A percentile compares a stretch with the other conserved stretches of the same genome.
phyloP scores from a whole-genome alignment of 2,329 filamentous ascomycete species.

The Cercospora sp. region DNA sequence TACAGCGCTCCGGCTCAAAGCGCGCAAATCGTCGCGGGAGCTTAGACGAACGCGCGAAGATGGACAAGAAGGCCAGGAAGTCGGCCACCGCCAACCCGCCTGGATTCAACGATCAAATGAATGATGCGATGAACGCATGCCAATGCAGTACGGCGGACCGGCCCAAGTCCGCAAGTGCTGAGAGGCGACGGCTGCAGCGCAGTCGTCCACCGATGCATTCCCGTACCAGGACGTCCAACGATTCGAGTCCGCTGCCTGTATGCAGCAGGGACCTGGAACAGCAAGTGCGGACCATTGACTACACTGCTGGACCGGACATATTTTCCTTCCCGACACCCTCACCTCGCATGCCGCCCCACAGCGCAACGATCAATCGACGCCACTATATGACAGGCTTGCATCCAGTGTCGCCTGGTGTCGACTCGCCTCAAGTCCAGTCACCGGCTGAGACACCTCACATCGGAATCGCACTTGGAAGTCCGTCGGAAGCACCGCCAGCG shows the following conservation, averaged over 20 bases:
- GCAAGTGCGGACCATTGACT: conserved; percentile 27
- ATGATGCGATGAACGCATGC: conserved; percentile 15
- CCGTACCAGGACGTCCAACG: not conserved
- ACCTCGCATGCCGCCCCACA: conserved; percentile 26
- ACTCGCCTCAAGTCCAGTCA: conserved; percentile 17
- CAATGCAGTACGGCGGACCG: conserved; percentile 17
- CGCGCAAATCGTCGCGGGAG: conserved; percentile 8
- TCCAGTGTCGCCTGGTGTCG: conserved; percentile 4
- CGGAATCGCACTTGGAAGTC: conserved; percentile 29
- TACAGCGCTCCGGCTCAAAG: conserved; percentile 13
- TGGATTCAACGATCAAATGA: conserved; percentile 9
- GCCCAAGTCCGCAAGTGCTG: conserved; percentile 20
- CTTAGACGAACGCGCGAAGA: not conserved
- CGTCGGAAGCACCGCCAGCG: conserved; percentile 24
- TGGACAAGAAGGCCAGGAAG: not conserved
- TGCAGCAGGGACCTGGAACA: conserved; percentile 25
- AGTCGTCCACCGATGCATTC: conserved; percentile 7
- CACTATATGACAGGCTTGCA: not conserved
- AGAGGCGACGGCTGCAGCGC: conserved; percentile 20
- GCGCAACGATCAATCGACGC: conserved; percentile 24
- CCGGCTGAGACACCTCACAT: conserved; percentile 21
- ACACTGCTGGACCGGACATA: conserved; percentile 28
- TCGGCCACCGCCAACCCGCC: not conserved
- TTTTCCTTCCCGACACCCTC: conserved; percentile 36
- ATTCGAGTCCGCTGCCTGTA: conserved; percentile 10